A percentile compares a stretch with the other conserved stretches of the same genome.
These are phyloP conservation scores for Solanum chacoense DNA, from an alignment of 305 asterid genomes.

Conservation along the genomic window DNA sequence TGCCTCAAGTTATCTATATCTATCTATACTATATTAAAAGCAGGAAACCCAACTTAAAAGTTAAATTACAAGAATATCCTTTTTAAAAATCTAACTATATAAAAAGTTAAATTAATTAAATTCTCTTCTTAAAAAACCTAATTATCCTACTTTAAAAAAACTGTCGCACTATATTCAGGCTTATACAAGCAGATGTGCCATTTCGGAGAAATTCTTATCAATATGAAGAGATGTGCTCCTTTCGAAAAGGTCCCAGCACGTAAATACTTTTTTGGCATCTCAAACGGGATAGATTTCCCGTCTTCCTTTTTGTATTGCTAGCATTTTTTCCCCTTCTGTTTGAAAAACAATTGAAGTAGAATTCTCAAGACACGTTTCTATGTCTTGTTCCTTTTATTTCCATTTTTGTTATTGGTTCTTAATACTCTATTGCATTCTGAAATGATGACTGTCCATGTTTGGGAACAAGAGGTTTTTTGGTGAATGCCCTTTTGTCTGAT, in stretches of 20 bases:
- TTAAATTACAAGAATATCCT: background rate
- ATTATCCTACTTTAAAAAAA: background rate
- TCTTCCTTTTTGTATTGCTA: background rate
- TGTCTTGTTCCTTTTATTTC: background rate
- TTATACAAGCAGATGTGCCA: background rate
- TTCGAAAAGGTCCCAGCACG: background rate
- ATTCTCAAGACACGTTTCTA: background rate
- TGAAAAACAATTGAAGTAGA: background rate
- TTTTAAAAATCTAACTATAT: background rate
- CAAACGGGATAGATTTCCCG: background rate
- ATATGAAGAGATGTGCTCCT: background rate
- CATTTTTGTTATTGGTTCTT: background rate
- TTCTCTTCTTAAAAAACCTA: background rate
- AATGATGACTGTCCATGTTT: background rate
- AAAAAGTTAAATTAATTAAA: background rate
- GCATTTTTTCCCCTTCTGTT: background rate
- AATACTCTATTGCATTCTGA: background rate
- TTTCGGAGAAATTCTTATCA: background rate
- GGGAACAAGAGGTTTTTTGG: background rate
- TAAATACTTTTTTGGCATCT: background rate
- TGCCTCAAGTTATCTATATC: background rate
- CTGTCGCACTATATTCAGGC: background rate
- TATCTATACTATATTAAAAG: background rate
- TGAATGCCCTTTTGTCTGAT: background rate
- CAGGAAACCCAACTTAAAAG: background rate